phyloP scores from a whole-genome alignment of 345 rosid genomes.

The Gossypium bickii region DNA sequence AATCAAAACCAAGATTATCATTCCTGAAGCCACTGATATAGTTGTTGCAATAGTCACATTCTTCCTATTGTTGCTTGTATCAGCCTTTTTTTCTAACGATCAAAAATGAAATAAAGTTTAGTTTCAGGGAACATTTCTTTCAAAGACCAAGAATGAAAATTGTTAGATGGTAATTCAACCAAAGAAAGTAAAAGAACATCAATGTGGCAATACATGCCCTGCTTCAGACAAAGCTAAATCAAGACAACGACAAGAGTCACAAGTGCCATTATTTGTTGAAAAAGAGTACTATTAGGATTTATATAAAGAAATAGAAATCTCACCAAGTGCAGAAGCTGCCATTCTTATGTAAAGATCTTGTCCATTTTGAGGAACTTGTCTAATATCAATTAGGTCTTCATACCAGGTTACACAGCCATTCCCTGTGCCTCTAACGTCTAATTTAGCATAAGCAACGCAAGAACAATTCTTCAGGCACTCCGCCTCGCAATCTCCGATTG shows the following conservation, averaged over 20 bases:
- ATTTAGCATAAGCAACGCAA: slow-evolving; percentile 32
- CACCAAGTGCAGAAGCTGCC: slow-evolving; percentile 23
- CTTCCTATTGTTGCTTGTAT: slow-evolving; percentile 8
- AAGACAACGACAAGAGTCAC: not conserved
- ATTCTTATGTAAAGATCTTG: slow-evolving; percentile 26
- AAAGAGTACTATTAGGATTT: not conserved
- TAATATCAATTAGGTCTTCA: slow-evolving; percentile 32
- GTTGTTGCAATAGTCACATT: not conserved
- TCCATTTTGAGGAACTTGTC: slow-evolving; percentile 20
- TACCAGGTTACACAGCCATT: slow-evolving; percentile 40
- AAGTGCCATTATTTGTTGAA: not conserved
- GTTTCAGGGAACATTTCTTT: not conserved
- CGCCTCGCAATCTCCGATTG: slow-evolving; percentile 29
- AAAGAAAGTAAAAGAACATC: not conserved
- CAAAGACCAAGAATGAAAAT: not conserved
- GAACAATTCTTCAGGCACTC: slow-evolving; percentile 35
- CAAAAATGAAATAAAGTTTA: not conserved
- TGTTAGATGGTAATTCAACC: not conserved
- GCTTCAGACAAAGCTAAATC: not conserved
- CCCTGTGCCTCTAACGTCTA: slow-evolving; percentile 26
- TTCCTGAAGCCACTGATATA: slow-evolving; percentile 12
- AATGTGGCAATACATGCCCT: not conserved
- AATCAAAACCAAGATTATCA: slow-evolving; percentile 13
- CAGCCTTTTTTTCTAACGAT: not conserved
- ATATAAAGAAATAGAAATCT: not conserved